Evolutionary conservation across 2,329 filamentous ascomycete species (phyloP).

Genomic region (Pseudodiploospora longispora): DNA sequence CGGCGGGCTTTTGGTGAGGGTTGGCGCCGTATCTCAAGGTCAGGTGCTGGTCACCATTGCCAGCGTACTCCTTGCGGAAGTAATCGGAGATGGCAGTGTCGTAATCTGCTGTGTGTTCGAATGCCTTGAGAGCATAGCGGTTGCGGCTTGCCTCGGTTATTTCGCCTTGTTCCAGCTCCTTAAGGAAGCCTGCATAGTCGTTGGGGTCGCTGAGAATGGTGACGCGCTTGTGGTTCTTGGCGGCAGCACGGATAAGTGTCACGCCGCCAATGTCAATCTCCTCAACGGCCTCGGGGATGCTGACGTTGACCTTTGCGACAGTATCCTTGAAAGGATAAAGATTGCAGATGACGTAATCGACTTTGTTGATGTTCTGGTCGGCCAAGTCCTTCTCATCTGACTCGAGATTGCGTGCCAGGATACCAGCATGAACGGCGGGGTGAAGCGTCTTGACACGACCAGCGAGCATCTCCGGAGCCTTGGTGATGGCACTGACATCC

Average conservation of each 20-base stretch:
- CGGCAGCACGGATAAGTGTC: slow-evolving; percentile 88
- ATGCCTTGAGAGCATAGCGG: slow-evolving; percentile 90
- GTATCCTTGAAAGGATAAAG: slow-evolving; percentile 99
- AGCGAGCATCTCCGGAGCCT: slow-evolving; percentile 92
- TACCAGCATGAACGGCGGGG: slow-evolving; percentile 83
- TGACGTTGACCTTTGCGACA: slow-evolving; percentile 93
- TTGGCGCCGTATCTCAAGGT: slow-evolving; percentile 92
- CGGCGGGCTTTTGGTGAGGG: slow-evolving; percentile 95
- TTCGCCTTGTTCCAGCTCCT: slow-evolving; percentile 80
- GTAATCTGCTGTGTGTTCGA: slow-evolving; percentile 96
- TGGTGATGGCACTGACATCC: slow-evolving; percentile 95
- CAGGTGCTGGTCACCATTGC: slow-evolving; percentile 73
- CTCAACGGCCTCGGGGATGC: slow-evolving; percentile 91
- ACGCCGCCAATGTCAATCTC: slow-evolving; percentile 99
- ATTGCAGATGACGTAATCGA: slow-evolving; percentile 96
- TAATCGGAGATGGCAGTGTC: slow-evolving; percentile 91
- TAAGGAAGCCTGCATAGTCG: slow-evolving; percentile 91
- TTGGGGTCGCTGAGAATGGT: slow-evolving; percentile 91
- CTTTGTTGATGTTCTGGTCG: slow-evolving; percentile 89
- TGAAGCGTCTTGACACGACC: slow-evolving; percentile 86
- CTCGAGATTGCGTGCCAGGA: slow-evolving; percentile 87
- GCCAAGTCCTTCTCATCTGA: slow-evolving; percentile 96
- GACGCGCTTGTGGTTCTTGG: slow-evolving; percentile 95
- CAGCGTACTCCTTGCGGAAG: slow-evolving; percentile 95
- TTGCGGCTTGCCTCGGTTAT: slow-evolving; percentile 80